Evolutionary conservation across 2,329 filamentous ascomycete genomes (phyloP), one percentile per base, ranked within the genome.

Genomic region (Chaetomium sp.): DNA sequence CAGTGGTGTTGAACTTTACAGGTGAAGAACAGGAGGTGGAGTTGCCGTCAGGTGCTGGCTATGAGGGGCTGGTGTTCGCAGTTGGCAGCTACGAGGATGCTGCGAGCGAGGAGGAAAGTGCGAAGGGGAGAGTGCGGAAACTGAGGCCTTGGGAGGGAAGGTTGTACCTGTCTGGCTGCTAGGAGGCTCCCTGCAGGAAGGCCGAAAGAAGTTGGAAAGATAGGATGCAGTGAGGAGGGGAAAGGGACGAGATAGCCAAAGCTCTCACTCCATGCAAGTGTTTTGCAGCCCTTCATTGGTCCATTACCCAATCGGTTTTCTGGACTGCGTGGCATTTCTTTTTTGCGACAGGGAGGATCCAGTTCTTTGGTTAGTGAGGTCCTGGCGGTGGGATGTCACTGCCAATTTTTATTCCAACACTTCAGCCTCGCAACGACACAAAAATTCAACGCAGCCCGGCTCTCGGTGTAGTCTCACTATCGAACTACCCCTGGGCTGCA

Each of bases 1-100:
- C 74, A 10, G 70, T 77, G 12, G 69, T 67, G 1, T 61, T 76
- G 9, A 77, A 77, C 61, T 79, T 79, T 53, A 74, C 74, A 1
- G 64, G 67, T 7, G 62, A 68, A 27, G 66, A 69, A 44, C 71
- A 76, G 61, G 45, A 56, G 32, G 61, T 68, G n/a, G 48, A 61
- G 27, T 36, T 70, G 50, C 68, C 68, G 1, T 27, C 19, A 27
- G 19, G 19, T 27, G 19, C 19, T 27, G 11, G 7, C 33, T 49
- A 52, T 42, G 61, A 63, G 8, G 66, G 60, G 4, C 52, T 62
- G 40, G 55, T 35, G 12, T 54, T 70, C 11, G 54, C 45, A 6
- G 61, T 71, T 1, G 67, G 69, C 41, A 71, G 67, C 57, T 71
- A 71, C 52, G 58, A 53, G 4, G 67, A 69, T 42, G 62, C 60